Conservation (phyloP, 2,329 filamentous ascomycete genomes). For the Bipolaris cookei region DNA sequence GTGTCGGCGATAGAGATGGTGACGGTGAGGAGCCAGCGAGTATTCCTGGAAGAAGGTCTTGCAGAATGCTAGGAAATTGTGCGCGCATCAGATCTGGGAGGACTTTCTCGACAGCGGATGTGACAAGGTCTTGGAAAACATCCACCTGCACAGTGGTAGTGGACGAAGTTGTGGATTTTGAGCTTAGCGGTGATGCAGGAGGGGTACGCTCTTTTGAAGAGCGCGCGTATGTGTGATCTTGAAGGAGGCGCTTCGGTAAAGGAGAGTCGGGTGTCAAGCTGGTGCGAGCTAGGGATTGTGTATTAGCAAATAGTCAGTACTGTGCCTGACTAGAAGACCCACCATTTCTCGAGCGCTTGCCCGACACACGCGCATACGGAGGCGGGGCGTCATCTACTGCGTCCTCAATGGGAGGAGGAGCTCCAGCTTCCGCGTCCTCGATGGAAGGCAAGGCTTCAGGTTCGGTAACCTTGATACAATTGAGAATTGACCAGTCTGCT, state of each 20-base stretch:
- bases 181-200: background rate
- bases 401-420: background rate
- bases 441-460: background rate
- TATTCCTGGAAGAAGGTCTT: slow-evolving; percentile 6
- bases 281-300: background rate
- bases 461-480: background rate
- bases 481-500: slow-evolving; percentile 7
- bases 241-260: slow-evolving; percentile 9
- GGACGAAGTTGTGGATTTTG: slow-evolving; percentile 4
- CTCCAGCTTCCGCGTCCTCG: background rate
- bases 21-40: slow-evolving; percentile 1
- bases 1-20: slow-evolving; percentile 1
- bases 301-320: background rate
- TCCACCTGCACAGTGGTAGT: slow-evolving; percentile 9
- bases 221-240: background rate
- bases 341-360: slow-evolving; percentile 7
- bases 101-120: slow-evolving; percentile 5
- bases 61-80: slow-evolving; percentile 2
- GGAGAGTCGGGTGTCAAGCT: slow-evolving; percentile 11
- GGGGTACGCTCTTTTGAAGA: slow-evolving; percentile 3
- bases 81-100: slow-evolving; percentile 5
- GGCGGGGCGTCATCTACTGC: slow-evolving; percentile 8
- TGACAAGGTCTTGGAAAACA: slow-evolving; percentile 6
- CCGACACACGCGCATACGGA: slow-evolving; percentile 5
- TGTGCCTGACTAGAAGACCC: background rate